Base-by-base conservation (phyloP, 805 yeast genomes). In the Spathaspora sp. region DNA sequence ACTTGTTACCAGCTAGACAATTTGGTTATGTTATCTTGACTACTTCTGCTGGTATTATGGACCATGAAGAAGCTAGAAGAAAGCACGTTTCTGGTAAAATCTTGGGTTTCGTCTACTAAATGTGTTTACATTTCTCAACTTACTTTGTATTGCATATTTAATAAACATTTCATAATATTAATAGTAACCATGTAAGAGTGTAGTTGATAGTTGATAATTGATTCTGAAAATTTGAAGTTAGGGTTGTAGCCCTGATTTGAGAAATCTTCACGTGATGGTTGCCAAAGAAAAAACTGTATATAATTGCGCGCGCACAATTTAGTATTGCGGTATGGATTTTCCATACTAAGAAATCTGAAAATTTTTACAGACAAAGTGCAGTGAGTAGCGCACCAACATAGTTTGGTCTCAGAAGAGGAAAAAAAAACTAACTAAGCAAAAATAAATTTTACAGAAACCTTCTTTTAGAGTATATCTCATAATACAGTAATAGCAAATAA, bases 1-100 rank as follows among this genome's bases (percentile, higher is more conserved):
- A 92, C 89, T 86, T 92, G 75, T 83, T 92, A 73, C 98, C 98
- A 77, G 96, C 98, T 64, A 90, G 98, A 87, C 98, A 92, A 81
- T 93, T 92, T 73, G 98, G 98, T 82, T 91, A 78, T 87, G 92
- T 92, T 73, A 89, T 92, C 79, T 85, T 92, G 76, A 93, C 98
- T 80, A 92, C 98, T 68, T 93, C 97, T 69, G 97, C 97, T 69
- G 98, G 98, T 82, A 92, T 92, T 71, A 91, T 92, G 96, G 97
- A 93, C 86, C 98, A 92, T 84, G 97, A 93, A 85, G 97, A 92
- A 83, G 98, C 98, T 72, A 89, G 96, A 87, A 88, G 97, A 86
- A 93, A 92, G 89, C 97, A 92, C 83, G 97, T 92, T 68, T 90
- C 97, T 67, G 98, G 98, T 79, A 92, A 92, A 86, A 88, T 92